Base-by-base conservation (phyloP, 1,284 basidiomycete genomes). In the Somion occarium region DNA sequence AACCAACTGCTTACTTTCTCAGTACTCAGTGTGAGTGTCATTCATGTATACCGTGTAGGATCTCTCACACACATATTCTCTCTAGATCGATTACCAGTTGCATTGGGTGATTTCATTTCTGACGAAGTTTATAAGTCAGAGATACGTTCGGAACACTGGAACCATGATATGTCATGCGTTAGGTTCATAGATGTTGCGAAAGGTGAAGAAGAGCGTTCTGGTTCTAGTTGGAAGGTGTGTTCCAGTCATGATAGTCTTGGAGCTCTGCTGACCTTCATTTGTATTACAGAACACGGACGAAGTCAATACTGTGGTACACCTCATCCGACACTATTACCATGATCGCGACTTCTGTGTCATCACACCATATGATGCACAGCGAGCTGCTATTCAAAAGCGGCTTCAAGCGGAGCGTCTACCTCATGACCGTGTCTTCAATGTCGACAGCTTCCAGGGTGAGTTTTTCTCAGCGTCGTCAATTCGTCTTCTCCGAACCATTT, bases 71-170 rank as follows among this genome's bases (percentile, higher is more conserved):
- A 22, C 26, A 5, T 50, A 15, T 34, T 34, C 7, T 43, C 19
- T 45, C 2, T 38, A 80, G 76, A 76, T 60, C 71, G 79, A 1
- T 75, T 82, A 73, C 79, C 79, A 1, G 58, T 62, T 2, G 68
- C 69, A 0, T 58, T 80, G 2, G 76, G 75, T 4, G 12, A 64
- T 1, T 80, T 79, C 56, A 75, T 80, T 42, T 79, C 78, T 0
- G 41, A 54, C 12, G 44, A 60, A 18, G 68, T 80, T 1, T 80
- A 82, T 56, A 47, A 61, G 1, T 56, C 61, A 1, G 62, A 61
- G 38, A 64, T 78, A 39, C 60, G 61, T 37, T 74, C 73, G 0
- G 45, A 55, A 2, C 74, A 78, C 54, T 1, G 27, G 0, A 63
- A 70, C 11, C 53, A 50, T 12, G 50, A 55, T 11, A 46, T 52